Evolutionary conservation across 2,329 filamentous ascomycete genomes (phyloP), one percentile per base, ranked within the genome.

Genomic region (Magnaporthiopsis rhizophila): DNA sequence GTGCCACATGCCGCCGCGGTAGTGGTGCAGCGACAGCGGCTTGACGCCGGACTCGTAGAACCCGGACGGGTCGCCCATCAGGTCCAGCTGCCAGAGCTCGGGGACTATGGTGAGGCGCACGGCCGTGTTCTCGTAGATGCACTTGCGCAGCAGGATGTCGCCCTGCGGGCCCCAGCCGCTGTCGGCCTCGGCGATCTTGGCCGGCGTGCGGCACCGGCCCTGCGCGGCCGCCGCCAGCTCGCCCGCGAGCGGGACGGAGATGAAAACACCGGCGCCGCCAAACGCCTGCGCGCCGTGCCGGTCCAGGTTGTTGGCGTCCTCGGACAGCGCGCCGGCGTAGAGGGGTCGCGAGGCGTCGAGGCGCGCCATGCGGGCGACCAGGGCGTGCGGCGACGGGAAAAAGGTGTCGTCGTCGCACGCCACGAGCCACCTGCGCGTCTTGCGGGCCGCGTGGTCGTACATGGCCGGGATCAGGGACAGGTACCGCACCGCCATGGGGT

Each of bases 371-470:
- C 78, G 81, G 53, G 82, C 75, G 3, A 81, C 76, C 15, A 88
- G 74, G 13, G 74, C 79, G 63, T 85, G 76, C 72, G 87, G 84
- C 65, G 81, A 86, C 6, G 82, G 80, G 76, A 88, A 88, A 71
- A 86, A 88, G 3, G 86, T 88, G 67, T 88, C 86, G 68, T 88
- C 86, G 68, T 88, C 85, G 70, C 86, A 87, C 18, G 83, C 79
- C 18, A 85, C 84, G 1, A 85, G 78, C 86, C 86, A 88, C 68
- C 83, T 85, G 72, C 81, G 83, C 30, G 70, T 71, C 60, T 11
- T 4, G 6, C 81, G 76, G 2, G 80, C 80, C 2, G 75, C 76
- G 67, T 85, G 82, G 62, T 80, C 79, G 73, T 82, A 86, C 15
- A 86, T 73, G 0, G 79, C 80, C 3, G 83, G 82, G 2, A 84